These are phyloP conservation scores for Capronia coronata DNA, from an alignment of 2,329 filamentous ascomycete genomes.

Conservation along the genomic window DNA sequence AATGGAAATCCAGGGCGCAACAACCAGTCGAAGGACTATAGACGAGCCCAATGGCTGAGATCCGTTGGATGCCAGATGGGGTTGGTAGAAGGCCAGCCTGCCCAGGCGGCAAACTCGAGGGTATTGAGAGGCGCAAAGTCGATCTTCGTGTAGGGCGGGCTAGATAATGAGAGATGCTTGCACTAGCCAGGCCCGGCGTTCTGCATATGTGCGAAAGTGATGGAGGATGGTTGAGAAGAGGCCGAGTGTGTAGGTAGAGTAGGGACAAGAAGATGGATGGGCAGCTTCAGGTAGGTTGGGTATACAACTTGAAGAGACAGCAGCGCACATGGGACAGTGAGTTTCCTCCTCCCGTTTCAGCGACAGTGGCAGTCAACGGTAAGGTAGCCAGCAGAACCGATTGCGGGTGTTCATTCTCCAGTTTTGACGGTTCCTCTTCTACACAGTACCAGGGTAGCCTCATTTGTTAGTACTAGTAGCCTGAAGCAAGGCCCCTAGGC, in stretches of 20 bases:
- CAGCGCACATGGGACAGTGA: neutral
- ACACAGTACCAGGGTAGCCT: neutral
- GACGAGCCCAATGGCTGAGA: neutral
- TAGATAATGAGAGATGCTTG: neutral
- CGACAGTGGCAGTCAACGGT: constrained; percentile 1
- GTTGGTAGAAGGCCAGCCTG: too few species aligned
- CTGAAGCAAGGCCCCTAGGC: neutral
- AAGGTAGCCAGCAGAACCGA: neutral
- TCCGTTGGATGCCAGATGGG: neutral
- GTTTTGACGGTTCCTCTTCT: neutral
- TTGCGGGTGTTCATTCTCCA: neutral
- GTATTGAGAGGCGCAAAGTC: too few species aligned
- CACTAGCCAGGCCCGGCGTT: neutral
- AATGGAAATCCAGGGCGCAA: constrained; percentile 1
- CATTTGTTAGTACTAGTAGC: neutral
- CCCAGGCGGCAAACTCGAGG: neutral
- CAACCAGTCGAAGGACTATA: too few species aligned
- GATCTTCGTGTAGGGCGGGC: too few species aligned
- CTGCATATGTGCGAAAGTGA: neutral
- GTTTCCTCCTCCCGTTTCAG: too few species aligned
- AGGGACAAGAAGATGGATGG: neutral
- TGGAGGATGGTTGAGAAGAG: neutral
- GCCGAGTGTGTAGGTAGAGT: too few species aligned
- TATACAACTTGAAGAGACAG: neutral
- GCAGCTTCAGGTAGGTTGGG: neutral